Evolutionary conservation across 73 alveolate genomes (phyloP), one percentile per base, ranked within the genome.

Genomic region (Paramecium primaurelia): DNA sequence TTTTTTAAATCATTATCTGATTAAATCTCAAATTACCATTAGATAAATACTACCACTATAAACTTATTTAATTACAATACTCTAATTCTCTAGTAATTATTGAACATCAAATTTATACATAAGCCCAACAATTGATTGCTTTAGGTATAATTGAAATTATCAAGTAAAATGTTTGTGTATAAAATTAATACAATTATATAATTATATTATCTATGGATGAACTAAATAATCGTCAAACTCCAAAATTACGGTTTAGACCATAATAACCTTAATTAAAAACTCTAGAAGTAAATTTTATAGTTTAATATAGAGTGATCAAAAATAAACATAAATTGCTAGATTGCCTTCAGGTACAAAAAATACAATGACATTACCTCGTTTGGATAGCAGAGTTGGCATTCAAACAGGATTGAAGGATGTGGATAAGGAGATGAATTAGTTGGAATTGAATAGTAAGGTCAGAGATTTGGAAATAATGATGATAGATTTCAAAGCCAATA

Each of bases 161-260:
- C 93, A 9, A 88, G 90, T 4, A 88, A 59, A 26, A 88, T 68
- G 37, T 88, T 88, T n/a, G 90, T 88, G 36, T 64, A 88, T n/a
- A 85, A 68, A 20, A 88, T 88, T 30, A 88, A 64, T 25, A 88
- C 90, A 90, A 88, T 88, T 59, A 18, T 26, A 26, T 59, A 47
- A 9, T 47, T 47, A 47, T 47, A 11, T 0, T 47, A 47, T 9
- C 40, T 16, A 59, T 59, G 38, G 42, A 59, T 26, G 77, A 59
- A 7, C 8, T 18, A 59, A 59, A 59, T 59, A 59, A 59, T 59
- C 14, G 44, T 1, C 40, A 14, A 59, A 59, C 42, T 1, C 77
- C 42, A 59, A 59, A 18, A 59, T 30, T 59, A 59, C 14, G 77
- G 6, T 59, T 58, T 9, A 32, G 71, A 58, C n/a, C 10, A 59